Conservation (phyloP, 2,329 filamentous ascomycete species). For the Pestalotiopsis sp. region DNA sequence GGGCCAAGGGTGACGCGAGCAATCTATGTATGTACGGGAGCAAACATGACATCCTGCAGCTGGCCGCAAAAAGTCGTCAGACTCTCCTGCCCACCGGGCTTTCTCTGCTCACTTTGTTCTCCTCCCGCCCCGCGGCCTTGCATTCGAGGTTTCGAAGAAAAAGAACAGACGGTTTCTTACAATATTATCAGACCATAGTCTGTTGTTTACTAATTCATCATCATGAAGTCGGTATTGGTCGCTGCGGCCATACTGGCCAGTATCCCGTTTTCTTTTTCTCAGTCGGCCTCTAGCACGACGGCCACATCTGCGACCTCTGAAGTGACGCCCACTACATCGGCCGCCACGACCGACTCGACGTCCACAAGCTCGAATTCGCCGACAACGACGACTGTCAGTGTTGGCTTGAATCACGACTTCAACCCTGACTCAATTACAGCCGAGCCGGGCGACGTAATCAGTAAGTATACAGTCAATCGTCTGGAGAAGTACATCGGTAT, state of each 20-base stretch:
- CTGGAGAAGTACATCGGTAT: neutral
- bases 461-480: neutral
- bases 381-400: neutral
- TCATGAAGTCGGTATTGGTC: conserved; percentile 7
- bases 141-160: neutral
- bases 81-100: neutral
- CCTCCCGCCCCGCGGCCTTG: neutral
- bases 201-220: neutral
- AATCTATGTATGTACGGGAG: neutral
- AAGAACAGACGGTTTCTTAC: neutral
- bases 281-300: neutral
- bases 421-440: conserved; percentile 1
- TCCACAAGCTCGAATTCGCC: neutral
- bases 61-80: neutral
- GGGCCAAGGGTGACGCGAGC: neutral
- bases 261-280: neutral
- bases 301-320: neutral
- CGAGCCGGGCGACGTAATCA: neutral
- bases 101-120: neutral
- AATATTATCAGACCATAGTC: neutral
- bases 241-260: conserved; percentile 2
- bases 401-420: conserved; percentile 6
- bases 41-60: conserved; percentile 7
- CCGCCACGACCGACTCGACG: neutral
- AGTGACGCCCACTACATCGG: neutral